phyloP scores from a whole-genome alignment of 805 yeast species.

The Candida lessepsii region DNA sequence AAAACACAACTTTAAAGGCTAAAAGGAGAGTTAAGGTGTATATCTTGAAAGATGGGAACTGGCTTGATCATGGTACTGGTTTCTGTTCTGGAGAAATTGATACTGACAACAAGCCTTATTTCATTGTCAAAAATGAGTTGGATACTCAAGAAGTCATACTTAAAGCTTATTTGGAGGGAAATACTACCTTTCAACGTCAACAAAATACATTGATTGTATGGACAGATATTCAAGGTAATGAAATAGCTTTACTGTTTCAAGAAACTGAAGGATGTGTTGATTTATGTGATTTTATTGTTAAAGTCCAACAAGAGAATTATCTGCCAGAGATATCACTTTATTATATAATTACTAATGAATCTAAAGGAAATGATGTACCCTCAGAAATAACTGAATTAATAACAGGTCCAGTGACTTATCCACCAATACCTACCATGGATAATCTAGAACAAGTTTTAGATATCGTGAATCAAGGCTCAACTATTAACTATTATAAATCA shows the following conservation, averaged over 20 bases:
- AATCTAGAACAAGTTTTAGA: slow-evolving; percentile 56
- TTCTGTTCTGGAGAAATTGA: slow-evolving; percentile 70
- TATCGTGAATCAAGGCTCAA: slow-evolving; percentile 56
- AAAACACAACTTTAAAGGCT: background rate
- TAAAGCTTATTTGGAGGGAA: slow-evolving; percentile 66
- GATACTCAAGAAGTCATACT: slow-evolving; percentile 58
- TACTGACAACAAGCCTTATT: slow-evolving; percentile 46
- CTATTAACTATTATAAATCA: slow-evolving; percentile 61
- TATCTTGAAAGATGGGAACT: slow-evolving; percentile 71
- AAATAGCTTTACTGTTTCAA: slow-evolving; percentile 87
- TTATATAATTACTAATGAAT: slow-evolving; percentile 52
- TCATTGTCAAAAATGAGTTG: slow-evolving; percentile 72
- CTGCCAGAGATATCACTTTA: slow-evolving; percentile 66
- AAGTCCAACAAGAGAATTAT: slow-evolving; percentile 54
- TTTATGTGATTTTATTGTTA: slow-evolving; percentile 75
- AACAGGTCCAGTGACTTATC: slow-evolving; percentile 76
- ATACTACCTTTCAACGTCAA: slow-evolving; percentile 85
- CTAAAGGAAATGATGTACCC: slow-evolving; percentile 10
- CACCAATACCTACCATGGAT: slow-evolving; percentile 43
- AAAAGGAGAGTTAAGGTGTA: slow-evolving; percentile 86
- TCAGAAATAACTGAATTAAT: slow-evolving; percentile 65
- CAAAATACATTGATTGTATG: slow-evolving; percentile 93
- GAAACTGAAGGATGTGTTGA: slow-evolving; percentile 87
- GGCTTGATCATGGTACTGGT: slow-evolving; percentile 95
- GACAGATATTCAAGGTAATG: slow-evolving; percentile 75